These are phyloP conservation scores for Prinsepia uniflora DNA, from an alignment of 306 rosid genomes.

Conservation along the genomic window DNA sequence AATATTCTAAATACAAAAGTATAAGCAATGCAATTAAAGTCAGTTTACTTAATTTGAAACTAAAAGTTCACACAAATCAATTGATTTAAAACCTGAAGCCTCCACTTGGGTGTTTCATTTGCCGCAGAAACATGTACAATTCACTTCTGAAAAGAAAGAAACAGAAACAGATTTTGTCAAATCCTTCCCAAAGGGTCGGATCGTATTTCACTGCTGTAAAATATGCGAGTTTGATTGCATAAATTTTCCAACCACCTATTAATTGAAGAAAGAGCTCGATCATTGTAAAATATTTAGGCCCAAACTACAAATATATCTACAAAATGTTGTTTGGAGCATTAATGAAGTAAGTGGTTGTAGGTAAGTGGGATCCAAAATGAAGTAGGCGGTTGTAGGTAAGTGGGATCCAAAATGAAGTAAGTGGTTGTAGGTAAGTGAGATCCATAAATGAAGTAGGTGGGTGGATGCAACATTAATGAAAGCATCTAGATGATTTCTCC, in stretches of 20 bases:
- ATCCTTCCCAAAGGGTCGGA: neutral
- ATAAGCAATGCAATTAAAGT: neutral
- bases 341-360: no score
- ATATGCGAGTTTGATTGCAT: neutral
- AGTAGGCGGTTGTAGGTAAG: no score
- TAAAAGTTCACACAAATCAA: neutral
- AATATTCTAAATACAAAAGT: neutral
- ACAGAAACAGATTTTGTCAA: neutral
- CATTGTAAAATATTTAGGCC: no score
- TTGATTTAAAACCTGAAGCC: neutral
- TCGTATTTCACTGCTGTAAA: neutral
- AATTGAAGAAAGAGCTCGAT: neutral
- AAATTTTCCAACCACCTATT: neutral
- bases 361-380: no score
- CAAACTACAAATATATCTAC: no score
- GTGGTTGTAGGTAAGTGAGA: no score
- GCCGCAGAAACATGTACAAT: neutral
- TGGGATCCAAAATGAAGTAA: no score
- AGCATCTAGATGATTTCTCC: no score
- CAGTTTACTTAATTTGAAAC: neutral
- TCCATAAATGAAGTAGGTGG: no score
- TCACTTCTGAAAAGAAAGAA: neutral
- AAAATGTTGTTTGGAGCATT: no score
- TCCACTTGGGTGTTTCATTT: neutral
- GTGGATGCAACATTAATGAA: no score